phyloP scores from a whole-genome alignment of 192 early-diverging fungal species.

The Gaertneriomyces sp. region DNA sequence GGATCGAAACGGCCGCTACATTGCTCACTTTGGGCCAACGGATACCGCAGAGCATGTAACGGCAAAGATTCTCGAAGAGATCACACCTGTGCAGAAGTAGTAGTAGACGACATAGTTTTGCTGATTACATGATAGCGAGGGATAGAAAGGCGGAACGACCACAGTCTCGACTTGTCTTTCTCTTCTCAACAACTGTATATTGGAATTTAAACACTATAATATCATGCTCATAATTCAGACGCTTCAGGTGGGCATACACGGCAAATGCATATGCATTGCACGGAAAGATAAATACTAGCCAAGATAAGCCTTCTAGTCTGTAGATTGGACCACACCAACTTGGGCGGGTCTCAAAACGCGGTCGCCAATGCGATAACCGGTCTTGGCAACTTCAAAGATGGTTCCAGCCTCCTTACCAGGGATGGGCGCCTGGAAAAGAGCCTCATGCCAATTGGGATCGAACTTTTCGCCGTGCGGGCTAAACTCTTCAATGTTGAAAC shows the following conservation, averaged over 20 bases:
- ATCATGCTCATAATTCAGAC: too few relatives aligned
- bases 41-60: constrained; percentile 62
- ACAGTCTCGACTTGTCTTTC: too few relatives aligned
- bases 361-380: constrained; percentile 88
- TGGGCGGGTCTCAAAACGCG: constrained; percentile 91
- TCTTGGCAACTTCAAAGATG: constrained; percentile 85
- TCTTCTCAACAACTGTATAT: too few relatives aligned
- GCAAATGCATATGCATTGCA: too few relatives aligned
- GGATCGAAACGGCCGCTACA: constrained; percentile 84
- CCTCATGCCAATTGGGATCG: constrained; percentile 92
- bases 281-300: too few relatives aligned
- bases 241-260: too few relatives aligned
- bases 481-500: constrained; percentile 79
- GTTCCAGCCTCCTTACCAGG: constrained; percentile 85
- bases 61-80: constrained; percentile 40
- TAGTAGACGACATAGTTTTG: too few relatives aligned
- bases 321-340: constrained; percentile 80
- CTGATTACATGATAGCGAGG: too few relatives aligned
- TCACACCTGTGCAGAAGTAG: neutral
- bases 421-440: constrained; percentile 88
- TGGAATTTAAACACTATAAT: too few relatives aligned
- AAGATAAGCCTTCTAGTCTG: constrained; percentile 1
- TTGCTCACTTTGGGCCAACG: constrained; percentile 87
- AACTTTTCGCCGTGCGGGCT: constrained; percentile 85
- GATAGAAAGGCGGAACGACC: too few relatives aligned